phyloP scores from a whole-genome alignment of 1,284 basidiomycete genomes.

The Ustilago loliicola region DNA sequence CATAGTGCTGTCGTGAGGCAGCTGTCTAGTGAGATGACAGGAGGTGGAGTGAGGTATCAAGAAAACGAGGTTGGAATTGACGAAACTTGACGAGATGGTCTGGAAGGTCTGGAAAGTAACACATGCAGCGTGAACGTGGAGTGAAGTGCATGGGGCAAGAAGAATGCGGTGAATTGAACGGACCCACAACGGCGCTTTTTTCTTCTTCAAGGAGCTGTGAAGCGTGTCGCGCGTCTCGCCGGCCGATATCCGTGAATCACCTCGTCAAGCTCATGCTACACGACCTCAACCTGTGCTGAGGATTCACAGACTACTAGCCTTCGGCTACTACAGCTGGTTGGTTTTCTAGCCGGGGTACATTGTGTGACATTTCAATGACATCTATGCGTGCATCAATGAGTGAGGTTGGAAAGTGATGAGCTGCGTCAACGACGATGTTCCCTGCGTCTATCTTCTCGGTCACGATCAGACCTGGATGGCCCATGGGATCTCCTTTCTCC shows the following conservation, averaged over 20 bases:
- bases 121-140: slow-evolving; percentile 6
- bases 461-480: slow-evolving; percentile 37
- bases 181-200: slow-evolving; percentile 3
- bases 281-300: background rate
- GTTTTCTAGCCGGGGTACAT: slow-evolving; percentile 8
- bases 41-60: background rate
- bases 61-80: background rate
- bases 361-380: background rate
- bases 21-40: background rate
- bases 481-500: slow-evolving; percentile 15
- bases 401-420: background rate
- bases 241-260: background rate
- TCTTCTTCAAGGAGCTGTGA: background rate
- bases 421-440: slow-evolving; percentile 21
- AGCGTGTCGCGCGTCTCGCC: slow-evolving; percentile 28
- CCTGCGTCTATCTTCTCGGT: slow-evolving; percentile 39
- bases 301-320: background rate
- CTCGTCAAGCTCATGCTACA: background rate
- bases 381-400: background rate
- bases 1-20: slow-evolving; percentile 5
- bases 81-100: too few relatives aligned
- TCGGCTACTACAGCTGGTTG: background rate
- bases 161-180: slow-evolving; percentile 20
- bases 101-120: background rate
- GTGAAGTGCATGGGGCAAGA: slow-evolving; percentile 17